Conservation (phyloP, 139 green algal genomes). For the Chlorella sp. region DNA sequence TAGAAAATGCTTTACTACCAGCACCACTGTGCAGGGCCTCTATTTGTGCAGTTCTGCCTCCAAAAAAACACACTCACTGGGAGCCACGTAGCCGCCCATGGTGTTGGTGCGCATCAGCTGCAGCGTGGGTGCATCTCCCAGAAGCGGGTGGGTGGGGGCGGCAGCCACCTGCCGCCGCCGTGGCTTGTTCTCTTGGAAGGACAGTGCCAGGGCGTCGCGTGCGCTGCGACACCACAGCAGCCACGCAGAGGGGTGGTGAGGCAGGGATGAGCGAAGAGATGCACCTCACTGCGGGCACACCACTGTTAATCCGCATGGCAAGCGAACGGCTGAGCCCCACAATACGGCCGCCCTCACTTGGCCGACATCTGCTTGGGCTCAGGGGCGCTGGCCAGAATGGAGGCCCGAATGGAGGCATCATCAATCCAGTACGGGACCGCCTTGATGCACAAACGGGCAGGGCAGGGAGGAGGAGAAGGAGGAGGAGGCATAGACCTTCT, state of each 20-base stretch:
- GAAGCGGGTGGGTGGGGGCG: conserved; percentile 82
- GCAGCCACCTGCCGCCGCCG: conserved; percentile 47
- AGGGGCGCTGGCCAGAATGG: conserved; percentile 65
- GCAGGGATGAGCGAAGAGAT: neutral
- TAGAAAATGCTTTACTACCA: too few species aligned
- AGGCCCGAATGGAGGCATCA: conserved; percentile 80
- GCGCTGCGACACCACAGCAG: conserved; percentile 9
- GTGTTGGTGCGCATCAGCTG: conserved; percentile 68
- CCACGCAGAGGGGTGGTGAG: neutral
- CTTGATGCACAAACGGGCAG: too few species aligned
- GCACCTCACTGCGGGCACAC: too few species aligned
- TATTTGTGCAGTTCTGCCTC: neutral
- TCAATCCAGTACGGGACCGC: conserved; percentile 97
- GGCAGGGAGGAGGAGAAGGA: neutral
- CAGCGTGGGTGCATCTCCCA: conserved; percentile 84
- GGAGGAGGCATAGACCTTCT: too few species aligned
- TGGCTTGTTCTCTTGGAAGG: conserved; percentile 42
- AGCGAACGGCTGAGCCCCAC: too few species aligned
- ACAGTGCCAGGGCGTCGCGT: conserved; percentile 32
- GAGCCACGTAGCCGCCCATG: neutral
- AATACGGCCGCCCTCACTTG: neutral
- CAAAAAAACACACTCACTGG: neutral
- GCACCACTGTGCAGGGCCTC: neutral
- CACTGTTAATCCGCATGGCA: too few species aligned
- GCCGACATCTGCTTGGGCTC: conserved; percentile 13